Evolutionary conservation across 208 protist genomes (phyloP), one percentile per base, ranked within the genome.

Genomic region (Naegleria fowleri): DNA sequence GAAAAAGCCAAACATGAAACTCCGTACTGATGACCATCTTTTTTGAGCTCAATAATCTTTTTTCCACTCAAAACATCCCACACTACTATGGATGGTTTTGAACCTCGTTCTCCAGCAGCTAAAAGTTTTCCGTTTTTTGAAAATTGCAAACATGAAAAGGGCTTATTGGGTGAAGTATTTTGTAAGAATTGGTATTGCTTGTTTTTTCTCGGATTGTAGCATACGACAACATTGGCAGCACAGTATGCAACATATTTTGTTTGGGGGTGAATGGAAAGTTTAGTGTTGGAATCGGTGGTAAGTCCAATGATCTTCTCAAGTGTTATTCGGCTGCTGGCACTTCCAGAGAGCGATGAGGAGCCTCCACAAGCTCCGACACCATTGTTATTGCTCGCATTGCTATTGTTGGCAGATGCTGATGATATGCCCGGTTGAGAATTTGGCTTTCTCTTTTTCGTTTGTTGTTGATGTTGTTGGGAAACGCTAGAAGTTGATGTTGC

Each of bases 221-320:
- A 48, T 5, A 93, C 92, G 0, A 93, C 90, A 11, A 92, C 67
- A 58, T 92, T 93, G 7, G 92, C 92, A 5, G 92, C 92, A 52
- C 87, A 41, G n/a, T 93, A 93, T 48, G 92, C 92, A 43, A 93
- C 58, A 43, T 93, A 92, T 19, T 91, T 36, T 38, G 55, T 92
- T 43, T 33, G 6, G 52, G 92, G 91, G 51, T 79, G 67, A 79
- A 79, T 33, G 0, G 67, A 79, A 79, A 79, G 67, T 9, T 79
- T 79, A 5, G 67, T 13, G 9, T 79, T 79, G n/a, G 16, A 0
- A n/a, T 79, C 67, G 67, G 67, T 79, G 29, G 67, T 79, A 9
- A 79, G n/a, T 0, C 67, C 67, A 79, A 79, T 79, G 25, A 79
- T 79, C n/a, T 79, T 79, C n/a, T 79, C 67, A 0, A 79, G 36